Evolutionary conservation across 176 grass and related monocot species (phyloP).

Genomic region (Aegilops bicornis): DNA sequence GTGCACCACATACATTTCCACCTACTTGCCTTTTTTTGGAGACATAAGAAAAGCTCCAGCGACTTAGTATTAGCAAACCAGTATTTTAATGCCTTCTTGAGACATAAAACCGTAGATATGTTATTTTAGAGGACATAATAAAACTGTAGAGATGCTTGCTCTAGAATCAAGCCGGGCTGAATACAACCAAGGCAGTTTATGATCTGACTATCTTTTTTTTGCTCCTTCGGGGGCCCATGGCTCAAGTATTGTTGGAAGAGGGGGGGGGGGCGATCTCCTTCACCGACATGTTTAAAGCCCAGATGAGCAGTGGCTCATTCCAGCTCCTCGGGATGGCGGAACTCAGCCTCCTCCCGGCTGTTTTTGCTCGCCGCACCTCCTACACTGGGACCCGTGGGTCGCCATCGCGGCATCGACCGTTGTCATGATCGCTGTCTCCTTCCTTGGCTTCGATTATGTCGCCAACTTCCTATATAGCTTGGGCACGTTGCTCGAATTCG

Average conservation of each 20-base stretch:
- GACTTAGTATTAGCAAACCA: too few relatives aligned
- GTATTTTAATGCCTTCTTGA: too few relatives aligned
- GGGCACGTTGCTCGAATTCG: slow-evolving; percentile 30
- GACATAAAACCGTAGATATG: too few relatives aligned
- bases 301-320: slow-evolving; percentile 51
- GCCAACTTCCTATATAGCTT: slow-evolving; percentile 50
- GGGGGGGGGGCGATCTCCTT: slow-evolving; percentile 30
- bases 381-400: background rate
- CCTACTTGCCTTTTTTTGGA: too few relatives aligned
- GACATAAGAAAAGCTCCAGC: too few relatives aligned
- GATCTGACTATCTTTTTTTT: too few relatives aligned
- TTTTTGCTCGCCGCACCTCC: slow-evolving; percentile 30
- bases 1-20: too few relatives aligned
- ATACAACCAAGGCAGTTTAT: too few relatives aligned
- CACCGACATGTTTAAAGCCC: slow-evolving; percentile 42
- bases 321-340: slow-evolving; percentile 39
- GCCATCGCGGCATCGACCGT: slow-evolving; percentile 2
- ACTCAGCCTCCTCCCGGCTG: slow-evolving; percentile 38
- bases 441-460: background rate
- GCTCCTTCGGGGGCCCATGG: slow-evolving; percentile 26
- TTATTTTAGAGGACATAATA: too few relatives aligned
- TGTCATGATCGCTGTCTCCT: slow-evolving; percentile 26
- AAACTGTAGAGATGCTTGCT: too few relatives aligned
- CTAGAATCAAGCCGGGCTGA: too few relatives aligned
- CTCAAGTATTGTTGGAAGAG: slow-evolving; percentile 18